Evolutionary conservation across 2,329 filamentous ascomycete genomes (phyloP).

Genomic region (Cladosporium sp.): DNA sequence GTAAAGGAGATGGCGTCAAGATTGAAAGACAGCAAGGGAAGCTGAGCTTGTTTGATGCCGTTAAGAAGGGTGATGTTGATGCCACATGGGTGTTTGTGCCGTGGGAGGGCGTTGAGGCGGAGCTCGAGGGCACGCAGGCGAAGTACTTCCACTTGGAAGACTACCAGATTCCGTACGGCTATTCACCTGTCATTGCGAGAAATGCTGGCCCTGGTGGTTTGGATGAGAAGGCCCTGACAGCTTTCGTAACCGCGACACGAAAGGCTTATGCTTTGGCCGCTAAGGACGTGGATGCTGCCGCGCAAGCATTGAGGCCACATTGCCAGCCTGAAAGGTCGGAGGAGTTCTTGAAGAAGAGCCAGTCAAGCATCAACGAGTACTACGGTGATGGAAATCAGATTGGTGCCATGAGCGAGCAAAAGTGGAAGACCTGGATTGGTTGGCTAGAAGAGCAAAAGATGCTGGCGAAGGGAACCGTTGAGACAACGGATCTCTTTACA

Average conservation of each 20-base stretch:
- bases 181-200: slow-evolving; percentile 27
- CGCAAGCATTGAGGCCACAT: slow-evolving; percentile 4
- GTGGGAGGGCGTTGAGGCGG: slow-evolving; percentile 29
- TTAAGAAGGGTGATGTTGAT: slow-evolving; percentile 25
- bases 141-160: slow-evolving; percentile 22
- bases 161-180: slow-evolving; percentile 27
- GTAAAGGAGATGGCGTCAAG: slow-evolving; percentile 18
- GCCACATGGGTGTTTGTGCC: slow-evolving; percentile 30
- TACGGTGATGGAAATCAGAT: slow-evolving; percentile 21
- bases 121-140: slow-evolving; percentile 19
- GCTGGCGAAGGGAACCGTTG: neutral
- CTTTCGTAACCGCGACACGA: slow-evolving; percentile 24
- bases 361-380: slow-evolving; percentile 25
- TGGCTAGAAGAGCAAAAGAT: slow-evolving; percentile 15
- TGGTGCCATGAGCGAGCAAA: slow-evolving; percentile 16
- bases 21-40: slow-evolving; percentile 24
- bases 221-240: slow-evolving; percentile 17
- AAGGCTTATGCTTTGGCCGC: slow-evolving; percentile 24
- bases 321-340: slow-evolving; percentile 18
- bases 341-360: slow-evolving; percentile 25
- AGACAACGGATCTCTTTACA: slow-evolving; percentile 3
- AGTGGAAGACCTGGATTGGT: slow-evolving; percentile 16
- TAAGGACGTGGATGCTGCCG: slow-evolving; percentile 11
- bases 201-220: slow-evolving; percentile 16
- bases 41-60: slow-evolving; percentile 25